Percentiles rank a stretch among this genome's conserved stretches.
These are phyloP conservation scores for Vitis hybrid DNA, from an alignment of 177 flowering plant genomes.

Conservation along the genomic window DNA sequence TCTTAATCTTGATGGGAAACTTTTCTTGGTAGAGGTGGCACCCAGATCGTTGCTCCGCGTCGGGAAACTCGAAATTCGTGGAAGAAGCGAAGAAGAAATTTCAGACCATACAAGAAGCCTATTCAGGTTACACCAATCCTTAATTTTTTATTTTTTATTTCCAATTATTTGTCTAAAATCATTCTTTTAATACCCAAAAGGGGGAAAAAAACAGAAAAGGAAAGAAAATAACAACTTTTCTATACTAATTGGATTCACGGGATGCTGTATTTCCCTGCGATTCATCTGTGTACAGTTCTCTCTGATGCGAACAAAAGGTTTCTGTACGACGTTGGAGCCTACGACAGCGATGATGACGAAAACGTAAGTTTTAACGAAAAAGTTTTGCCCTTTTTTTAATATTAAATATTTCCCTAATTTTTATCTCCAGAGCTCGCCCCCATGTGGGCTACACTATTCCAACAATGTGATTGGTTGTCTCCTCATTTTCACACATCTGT, in stretches of 20 bases:
- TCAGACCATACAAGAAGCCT: conserved; percentile 85
- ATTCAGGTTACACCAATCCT: conserved; percentile 57
- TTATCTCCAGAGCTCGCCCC: too few relatives aligned
- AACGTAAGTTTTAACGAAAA: conserved; percentile 36
- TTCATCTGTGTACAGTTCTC: conserved; percentile 48
- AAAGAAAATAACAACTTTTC: neutral
- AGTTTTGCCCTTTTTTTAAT: neutral
- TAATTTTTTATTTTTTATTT: neutral
- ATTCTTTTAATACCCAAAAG: neutral
- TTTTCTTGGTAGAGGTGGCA: conserved; percentile 73
- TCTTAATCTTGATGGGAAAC: neutral
- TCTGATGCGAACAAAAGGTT: conserved; percentile 82
- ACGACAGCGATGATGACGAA: conserved; percentile 75
- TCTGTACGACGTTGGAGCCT: conserved; percentile 85
- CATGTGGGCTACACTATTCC: too few relatives aligned
- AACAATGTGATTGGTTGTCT: too few relatives aligned
- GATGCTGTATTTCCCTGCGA: neutral
- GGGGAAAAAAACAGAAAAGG: neutral
- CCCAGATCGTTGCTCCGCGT: conserved; percentile 83
- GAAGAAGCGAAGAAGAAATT: conserved; percentile 90
- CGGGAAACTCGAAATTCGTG: conserved; percentile 60
- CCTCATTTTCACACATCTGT: too few relatives aligned
- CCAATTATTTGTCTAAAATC: neutral
- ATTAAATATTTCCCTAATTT: neutral
- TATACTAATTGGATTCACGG: conserved; percentile 10